Percentiles rank a stretch among this genome's conserved stretches.
Conservation (phyloP, 2,329 filamentous ascomycete species). For the Fusarium dlaminii region DNA sequence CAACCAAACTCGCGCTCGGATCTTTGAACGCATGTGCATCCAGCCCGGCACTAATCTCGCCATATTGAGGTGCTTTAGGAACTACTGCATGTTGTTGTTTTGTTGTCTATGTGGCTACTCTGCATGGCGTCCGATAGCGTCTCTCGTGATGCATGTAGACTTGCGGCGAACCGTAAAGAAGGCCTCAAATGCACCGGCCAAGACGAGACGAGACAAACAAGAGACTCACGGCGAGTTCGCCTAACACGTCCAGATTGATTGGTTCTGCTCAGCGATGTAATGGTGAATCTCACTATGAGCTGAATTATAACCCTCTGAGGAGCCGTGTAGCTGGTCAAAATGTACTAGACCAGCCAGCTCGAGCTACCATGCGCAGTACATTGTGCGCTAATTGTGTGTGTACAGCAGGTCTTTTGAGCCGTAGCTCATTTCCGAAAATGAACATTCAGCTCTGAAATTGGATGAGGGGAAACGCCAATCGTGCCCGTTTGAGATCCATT, state of each 20-base stretch:
- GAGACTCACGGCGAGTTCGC: not conserved
- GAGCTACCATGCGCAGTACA: not conserved
- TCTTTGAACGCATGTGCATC: not conserved
- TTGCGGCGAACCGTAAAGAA: not conserved
- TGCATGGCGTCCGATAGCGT: not conserved
- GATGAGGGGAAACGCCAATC: not conserved
- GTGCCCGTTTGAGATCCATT: not conserved
- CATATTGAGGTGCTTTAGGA: fast-evolving
- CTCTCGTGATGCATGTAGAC: not conserved
- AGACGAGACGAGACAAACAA: not conserved
- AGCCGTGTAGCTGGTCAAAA: not conserved
- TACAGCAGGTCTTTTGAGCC: not conserved
- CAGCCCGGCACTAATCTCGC: no score
- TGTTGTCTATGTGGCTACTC: not conserved
- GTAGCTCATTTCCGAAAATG: not conserved
- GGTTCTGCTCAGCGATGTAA: not conserved
- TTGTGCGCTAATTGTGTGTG: not conserved
- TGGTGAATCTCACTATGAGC: not conserved
- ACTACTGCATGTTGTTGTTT: not conserved
- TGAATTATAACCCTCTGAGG: not conserved
- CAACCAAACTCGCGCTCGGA: not conserved
- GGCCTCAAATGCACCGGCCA: not conserved
- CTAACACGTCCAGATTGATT: no score
- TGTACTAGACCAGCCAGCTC: not conserved
- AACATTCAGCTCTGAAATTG: not conserved